Base-by-base conservation (phyloP, 345 rosid genomes). In the Gossypium raimondii region DNA sequence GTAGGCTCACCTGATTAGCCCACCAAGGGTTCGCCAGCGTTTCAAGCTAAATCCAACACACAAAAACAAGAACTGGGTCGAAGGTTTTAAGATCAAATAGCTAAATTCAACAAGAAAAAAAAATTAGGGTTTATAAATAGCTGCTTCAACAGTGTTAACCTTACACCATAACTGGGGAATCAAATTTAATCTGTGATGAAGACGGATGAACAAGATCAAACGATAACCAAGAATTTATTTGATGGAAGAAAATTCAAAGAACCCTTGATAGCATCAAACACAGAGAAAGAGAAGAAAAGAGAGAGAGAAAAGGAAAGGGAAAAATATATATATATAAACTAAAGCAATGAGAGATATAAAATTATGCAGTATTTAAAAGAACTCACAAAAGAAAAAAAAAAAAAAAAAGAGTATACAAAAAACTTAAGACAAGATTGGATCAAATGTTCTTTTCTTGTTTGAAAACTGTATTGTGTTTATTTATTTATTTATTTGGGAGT, bases 1-100 rank as follows among this genome's bases (percentile, higher is more conserved):
- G 82, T 61, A 90, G 76, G 71, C 89, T 88, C 66, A 85, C 81
- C 43, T 85, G 93, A 75, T 84, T 85, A 3, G 88, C 77, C 96
- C 96, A 89, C 96, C 96, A 90, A 67, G 90, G 91, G 75, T 90
- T 90, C 60, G 96, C 87, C 96, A 90, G 85, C 41, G 18, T 80
- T 80, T 51, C 75, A 2, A 74, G 58, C 24, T 55, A 18, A 73
- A 64, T 11, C 7, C 20, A 18, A 18, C 63, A 47, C 41, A 64
- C 16, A 44, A 8, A 34, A 41, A 69, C 41, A 1, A 7, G 22
- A 25, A 24, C 27, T 22, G 4, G 24, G 24, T 43, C 0, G 25
- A 76, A 24, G 61, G 75, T 60, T 45, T 67, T 24, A 47, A 57
- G 76, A 60, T 60, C 34, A 70, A 47, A 16, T 11, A 70, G 34